phyloP scores from a whole-genome alignment of 805 yeast species.

The Teunomyces gatunensis region DNA sequence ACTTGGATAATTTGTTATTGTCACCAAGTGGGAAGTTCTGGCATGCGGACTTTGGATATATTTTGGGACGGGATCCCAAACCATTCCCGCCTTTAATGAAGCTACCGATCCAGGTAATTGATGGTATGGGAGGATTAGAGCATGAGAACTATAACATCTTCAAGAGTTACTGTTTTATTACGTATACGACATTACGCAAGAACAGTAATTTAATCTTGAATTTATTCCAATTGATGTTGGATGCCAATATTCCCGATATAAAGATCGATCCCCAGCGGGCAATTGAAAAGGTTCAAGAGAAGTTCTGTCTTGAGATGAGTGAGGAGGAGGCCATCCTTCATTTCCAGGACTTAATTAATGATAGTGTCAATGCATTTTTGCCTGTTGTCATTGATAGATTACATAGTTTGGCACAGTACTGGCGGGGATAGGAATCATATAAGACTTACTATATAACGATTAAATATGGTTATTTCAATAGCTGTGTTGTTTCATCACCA shows the following conservation, averaged over 20 bases:
- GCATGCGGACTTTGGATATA: constrained; percentile 98
- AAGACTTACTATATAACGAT: background rate
- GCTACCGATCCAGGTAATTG: constrained; percentile 92
- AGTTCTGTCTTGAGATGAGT: constrained; percentile 87
- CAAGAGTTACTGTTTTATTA: constrained; percentile 90
- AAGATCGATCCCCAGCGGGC: constrained; percentile 82
- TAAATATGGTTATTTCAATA: background rate
- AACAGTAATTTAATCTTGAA: constrained; percentile 88
- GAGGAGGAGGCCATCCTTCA: constrained; percentile 96
- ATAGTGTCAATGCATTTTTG: constrained; percentile 86
- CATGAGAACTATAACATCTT: constrained; percentile 84
- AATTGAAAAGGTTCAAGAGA: constrained; percentile 87
- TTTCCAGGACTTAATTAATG: constrained; percentile 91
- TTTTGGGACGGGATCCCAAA: constrained; percentile 94
- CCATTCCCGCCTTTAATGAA: constrained; percentile 99
- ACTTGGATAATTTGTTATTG: constrained; percentile 81
- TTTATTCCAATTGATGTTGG: constrained; percentile 89
- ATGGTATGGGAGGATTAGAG: constrained; percentile 94
- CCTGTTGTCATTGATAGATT: constrained; percentile 95
- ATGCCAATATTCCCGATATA: constrained; percentile 89
- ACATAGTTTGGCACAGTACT: constrained; percentile 95
- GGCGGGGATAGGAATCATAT: constrained; percentile 65
- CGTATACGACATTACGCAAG: constrained; percentile 85
- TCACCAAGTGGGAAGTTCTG: constrained; percentile 83
- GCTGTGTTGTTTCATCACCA: background rate